phyloP scores from a whole-genome alignment of 202 grass and related monocot species.

The Bolboschoenoplectus hybrid region DNA sequence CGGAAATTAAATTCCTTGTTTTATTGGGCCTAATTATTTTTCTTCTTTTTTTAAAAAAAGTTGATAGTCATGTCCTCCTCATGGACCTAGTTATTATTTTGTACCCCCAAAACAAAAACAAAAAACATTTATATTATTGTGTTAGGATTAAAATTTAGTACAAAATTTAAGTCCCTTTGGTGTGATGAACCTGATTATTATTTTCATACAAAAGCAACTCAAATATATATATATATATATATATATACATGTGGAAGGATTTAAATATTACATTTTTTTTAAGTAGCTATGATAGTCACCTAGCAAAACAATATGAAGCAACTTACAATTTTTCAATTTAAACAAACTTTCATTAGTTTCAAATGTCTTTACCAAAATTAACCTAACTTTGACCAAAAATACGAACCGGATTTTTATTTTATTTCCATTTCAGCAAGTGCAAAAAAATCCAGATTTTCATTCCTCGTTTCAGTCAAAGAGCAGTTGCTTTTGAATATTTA shows the following conservation, averaged over 20 bases:
- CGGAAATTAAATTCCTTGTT: too few species aligned
- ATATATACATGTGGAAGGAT: not conserved
- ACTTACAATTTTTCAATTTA: not conserved
- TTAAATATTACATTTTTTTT: not conserved
- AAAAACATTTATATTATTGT: too few species aligned
- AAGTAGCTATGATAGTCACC: not conserved
- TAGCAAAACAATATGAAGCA: not conserved
- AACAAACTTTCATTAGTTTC: not conserved
- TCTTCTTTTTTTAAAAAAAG: too few species aligned
- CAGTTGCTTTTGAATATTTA: too few species aligned
- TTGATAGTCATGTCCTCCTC: too few species aligned
- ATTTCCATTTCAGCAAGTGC: not conserved
- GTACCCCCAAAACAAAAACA: too few species aligned
- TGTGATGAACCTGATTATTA: not conserved
- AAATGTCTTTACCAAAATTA: not conserved
- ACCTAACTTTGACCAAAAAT: not conserved
- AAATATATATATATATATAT: not conserved
- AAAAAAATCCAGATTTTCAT: too few species aligned
- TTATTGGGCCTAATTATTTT: too few species aligned
- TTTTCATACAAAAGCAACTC: not conserved
- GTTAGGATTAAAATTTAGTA: too few species aligned
- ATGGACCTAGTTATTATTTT: too few species aligned
- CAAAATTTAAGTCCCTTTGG: too few species aligned
- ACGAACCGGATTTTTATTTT: not conserved
- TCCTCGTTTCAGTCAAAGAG: too few species aligned